Evolutionary conservation across 2,329 filamentous ascomycete species (phyloP), one percentile per base, ranked within the genome.

Genomic region (Xenoacremonium recifei): DNA sequence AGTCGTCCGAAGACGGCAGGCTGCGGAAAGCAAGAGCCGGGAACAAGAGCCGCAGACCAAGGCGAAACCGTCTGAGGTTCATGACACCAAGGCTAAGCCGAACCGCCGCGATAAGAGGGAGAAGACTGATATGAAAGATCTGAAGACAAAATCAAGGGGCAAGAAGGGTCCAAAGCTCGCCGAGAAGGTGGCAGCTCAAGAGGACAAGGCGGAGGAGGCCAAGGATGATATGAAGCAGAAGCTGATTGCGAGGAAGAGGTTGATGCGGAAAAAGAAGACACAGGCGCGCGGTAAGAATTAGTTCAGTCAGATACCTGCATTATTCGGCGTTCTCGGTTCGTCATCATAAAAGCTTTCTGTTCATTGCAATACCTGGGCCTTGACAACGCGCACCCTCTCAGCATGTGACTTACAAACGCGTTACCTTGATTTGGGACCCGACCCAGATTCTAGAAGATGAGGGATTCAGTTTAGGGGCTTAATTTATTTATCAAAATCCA

Each of bases 201-300:
- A 23, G 18, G 40, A 4, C 1, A 39, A 32, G 20, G 47, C 54
- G 31, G 50, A 56, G 34, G 62, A 51, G 42, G 55, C 66, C n/a
- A 55, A 49, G 6, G 63, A 66, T 17, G 67, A 61, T 3, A 64
- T 79, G 58, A 68, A 78, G 58, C 87, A 89, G 58, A 84, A 83
- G 59, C 87, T 96, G 59, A 95, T 96, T 64, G 84, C 82, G 36
- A 84, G 88, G 65, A 96, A 95, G 73, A 77, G 89, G 49, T 80
- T 86, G 71, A 79, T 85, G 73, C 80, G 89, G 45, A 85, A 85
- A 66, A 86, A 84, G 68, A 82, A 81, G 70, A 67, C 69, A 5
- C 54, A 63, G 13, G 50, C 57, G 10, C 66, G 70, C 36, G 61
- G 59, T 21, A 63, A 59, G 49, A 58, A 56, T 23, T 64, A 50